Base-by-base conservation (phyloP, 495 filamentous ascomycete genomes). In the Lasiosphaeria miniovina region DNA sequence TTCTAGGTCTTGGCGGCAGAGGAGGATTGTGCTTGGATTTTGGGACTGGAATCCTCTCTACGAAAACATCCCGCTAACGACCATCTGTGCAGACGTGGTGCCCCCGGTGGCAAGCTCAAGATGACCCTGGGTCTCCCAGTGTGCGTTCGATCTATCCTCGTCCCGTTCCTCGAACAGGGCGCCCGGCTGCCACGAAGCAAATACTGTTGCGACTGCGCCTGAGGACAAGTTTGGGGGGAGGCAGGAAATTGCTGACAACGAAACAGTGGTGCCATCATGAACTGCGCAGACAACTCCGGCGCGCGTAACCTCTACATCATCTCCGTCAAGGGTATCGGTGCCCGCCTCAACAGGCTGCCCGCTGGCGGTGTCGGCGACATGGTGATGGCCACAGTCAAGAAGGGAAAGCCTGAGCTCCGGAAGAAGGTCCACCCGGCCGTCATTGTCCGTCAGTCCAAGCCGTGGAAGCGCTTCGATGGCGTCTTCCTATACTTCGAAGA, bases 311-410 rank as follows among this genome's bases (percentile, higher is more conserved):
- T 99, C 64, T 99, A 98, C 90, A 97, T 99, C 86, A 98, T 99
- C 82, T 94, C 95, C 75, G 95, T 99, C 79, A 96, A 94, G 85
- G 94, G 94, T 83, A 92, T 94, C 73, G 95, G 94, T 84, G 95
- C 94, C 65, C 91, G 94, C 65, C 89, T 99, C 63, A 99, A 99
- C 85, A 86, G 94, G 76, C 88, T 99, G 64, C 94, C 94, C 67
- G 95, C 95, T 70, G 94, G 88, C 54, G 94, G 94, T 85, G 95
- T 98, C 70, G 93, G 93, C 68, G 94, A 98, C 82, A 98, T 98
- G 94, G 95, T 98, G 70, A 98, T 98, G 95, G 92, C 93, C 61
- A 98, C 95, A 63, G 95, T 99, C 80, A 98, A 99, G 90, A 99
- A 99, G 90, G 71, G 93, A 76, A 98, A 98, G 90, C 93, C 94